Percentiles rank a stretch among this genome's conserved stretches.
Evolutionary conservation across 2,329 filamentous ascomycete genomes (phyloP).

Genomic region (Plenodomus tracheiphilus): DNA sequence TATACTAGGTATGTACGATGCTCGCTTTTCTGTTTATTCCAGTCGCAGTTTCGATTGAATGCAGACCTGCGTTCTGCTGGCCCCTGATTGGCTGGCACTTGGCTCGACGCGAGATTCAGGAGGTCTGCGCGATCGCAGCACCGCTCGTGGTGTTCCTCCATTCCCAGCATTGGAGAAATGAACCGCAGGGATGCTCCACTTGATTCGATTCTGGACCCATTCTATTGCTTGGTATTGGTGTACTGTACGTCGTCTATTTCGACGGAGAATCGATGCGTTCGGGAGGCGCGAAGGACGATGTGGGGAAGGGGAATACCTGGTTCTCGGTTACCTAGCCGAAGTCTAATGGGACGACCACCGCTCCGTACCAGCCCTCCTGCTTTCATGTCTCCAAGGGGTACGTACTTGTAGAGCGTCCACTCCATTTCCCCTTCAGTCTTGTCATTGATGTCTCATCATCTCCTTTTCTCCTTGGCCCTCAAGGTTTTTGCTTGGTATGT

Average conservation of each 20-base stretch:
- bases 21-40: too few relatives aligned
- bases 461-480: background rate
- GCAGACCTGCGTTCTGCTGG: too few relatives aligned
- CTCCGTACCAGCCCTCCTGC: too few relatives aligned
- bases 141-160: background rate
- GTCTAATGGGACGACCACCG: background rate
- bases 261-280: background rate
- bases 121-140: too few relatives aligned
- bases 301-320: background rate
- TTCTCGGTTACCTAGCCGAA: background rate
- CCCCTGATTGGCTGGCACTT: too few relatives aligned
- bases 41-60: too few relatives aligned
- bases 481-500: background rate
- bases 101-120: too few relatives aligned
- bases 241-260: background rate
- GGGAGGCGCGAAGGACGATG: background rate
- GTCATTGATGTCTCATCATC: background rate
- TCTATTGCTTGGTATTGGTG: background rate
- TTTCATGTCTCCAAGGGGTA: too few relatives aligned
- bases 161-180: background rate
- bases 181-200: too few relatives aligned
- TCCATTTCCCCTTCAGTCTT: too few relatives aligned
- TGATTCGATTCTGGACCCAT: background rate
- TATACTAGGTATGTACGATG: too few relatives aligned
- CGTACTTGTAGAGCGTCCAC: background rate